Base-by-base conservation (phyloP, 257 asterid genomes). In the Gynochthodes officinalis region DNA sequence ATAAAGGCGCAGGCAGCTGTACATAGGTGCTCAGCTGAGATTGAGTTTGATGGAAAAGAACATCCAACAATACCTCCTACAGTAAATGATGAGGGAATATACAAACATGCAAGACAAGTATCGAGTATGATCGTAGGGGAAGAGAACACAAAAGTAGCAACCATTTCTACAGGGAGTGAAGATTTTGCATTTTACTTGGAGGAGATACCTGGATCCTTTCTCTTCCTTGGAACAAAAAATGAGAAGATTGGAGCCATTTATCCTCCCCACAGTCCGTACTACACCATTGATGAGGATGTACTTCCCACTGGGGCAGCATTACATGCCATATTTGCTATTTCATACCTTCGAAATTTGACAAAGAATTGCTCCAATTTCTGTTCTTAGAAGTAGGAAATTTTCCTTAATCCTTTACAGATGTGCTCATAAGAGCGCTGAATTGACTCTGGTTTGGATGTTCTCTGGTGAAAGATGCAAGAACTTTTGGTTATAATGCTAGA, bases 221-320 rank as follows among this genome's bases (percentile, higher is more conserved):
- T 79, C 80, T 54, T 85, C 5, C 64, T 87, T 32, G 92, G 92
- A 15, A 66, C 46, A 19, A 74, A 72, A 33, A 87, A 82, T 65
- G 83, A 87, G 54, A 64, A 75, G 37, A 61, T 39, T 50, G 87
- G 84, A 28, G 80, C 85, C 25, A 35, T 80, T 43, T 70, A 78
- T 50, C 89, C 88, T 21, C 87, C 87, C 37, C 92, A 87, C 25
- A 83, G 68, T 64, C 92, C 88, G 55, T 72, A 80, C 58, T 83
- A 76, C 75, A 78, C 80, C 33, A 77, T 85, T 64, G 90, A 85
- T 80, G 92, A 87, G 60, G 83, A 82, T 65, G 85, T 82, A 14
- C 83, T 85, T 28, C 88, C 90, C 7, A 76, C 71, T 67, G 92
- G 92, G 52, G 90, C 92, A 30, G 85, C 92, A 50, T 71, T 82